A percentile compares a stretch with the other conserved stretches of the same genome.
These are phyloP conservation scores for Cornus kousa DNA, from an alignment of 148 eudicot genomes.

Conservation along the genomic window DNA sequence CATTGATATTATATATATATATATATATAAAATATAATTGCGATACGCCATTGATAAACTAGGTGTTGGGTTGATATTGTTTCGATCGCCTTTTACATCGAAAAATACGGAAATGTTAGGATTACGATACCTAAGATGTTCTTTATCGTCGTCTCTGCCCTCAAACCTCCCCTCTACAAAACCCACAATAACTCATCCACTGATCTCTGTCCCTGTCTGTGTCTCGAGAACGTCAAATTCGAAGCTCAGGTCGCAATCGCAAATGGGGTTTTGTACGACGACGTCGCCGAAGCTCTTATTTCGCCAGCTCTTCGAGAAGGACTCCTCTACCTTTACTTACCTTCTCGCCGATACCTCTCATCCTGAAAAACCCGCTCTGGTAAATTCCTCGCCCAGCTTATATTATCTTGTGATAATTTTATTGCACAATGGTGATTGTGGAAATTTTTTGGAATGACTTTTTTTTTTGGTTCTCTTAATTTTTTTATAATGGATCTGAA, in stretches of 20 bases:
- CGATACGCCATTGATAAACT: no score
- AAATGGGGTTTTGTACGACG: slow-evolving; percentile 53
- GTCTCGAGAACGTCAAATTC: background rate
- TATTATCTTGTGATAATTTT: background rate
- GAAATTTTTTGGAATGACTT: background rate
- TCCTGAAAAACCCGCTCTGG: slow-evolving; percentile 87
- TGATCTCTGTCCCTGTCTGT: background rate
- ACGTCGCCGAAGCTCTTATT: slow-evolving; percentile 57
- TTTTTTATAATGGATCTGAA: background rate
- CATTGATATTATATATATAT: background rate
- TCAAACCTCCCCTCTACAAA: slow-evolving; percentile 10
- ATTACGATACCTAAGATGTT: slow-evolving; percentile 13
- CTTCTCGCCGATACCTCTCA: slow-evolving; percentile 93
- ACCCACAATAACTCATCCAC: slow-evolving; percentile 2
- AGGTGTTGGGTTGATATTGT: background rate
- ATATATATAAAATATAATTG: background rate
- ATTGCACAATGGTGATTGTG: background rate
- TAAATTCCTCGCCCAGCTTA: slow-evolving; percentile 10
- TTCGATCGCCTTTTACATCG: background rate
- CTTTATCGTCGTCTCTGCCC: slow-evolving; percentile 12
- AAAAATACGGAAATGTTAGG: slow-evolving; percentile 18
- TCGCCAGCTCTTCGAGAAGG: slow-evolving; percentile 94
- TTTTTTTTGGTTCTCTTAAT: no score
- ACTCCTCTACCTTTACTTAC: slow-evolving; percentile 86
- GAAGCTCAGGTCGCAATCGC: slow-evolving; percentile 27